These are phyloP conservation scores for Ramaria sp. DNA, from an alignment of 768 basidiomycete species.

Conservation along the genomic window DNA sequence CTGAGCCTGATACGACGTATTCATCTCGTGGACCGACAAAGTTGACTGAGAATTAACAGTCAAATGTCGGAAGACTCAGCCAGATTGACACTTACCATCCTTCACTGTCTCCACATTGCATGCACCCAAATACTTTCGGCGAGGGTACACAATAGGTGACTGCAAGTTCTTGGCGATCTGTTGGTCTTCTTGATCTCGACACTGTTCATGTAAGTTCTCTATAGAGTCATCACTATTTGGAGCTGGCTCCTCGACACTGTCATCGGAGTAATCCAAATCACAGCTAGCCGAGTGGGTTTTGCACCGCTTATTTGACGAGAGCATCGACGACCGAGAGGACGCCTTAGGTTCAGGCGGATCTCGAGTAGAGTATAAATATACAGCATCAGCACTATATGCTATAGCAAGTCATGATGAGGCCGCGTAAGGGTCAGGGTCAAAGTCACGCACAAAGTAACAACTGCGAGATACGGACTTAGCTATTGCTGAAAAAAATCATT, in stretches of 20 bases:
- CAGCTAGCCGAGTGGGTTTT: background rate
- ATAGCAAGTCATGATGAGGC: constrained; percentile 1
- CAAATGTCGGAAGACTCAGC: background rate
- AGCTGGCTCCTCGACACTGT: background rate
- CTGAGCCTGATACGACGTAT: constrained; percentile 72
- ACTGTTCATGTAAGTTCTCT: background rate
- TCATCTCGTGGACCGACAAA: constrained; percentile 74
- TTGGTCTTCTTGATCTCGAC: background rate
- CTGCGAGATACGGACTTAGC: constrained; percentile 28
- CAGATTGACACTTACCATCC: constrained; percentile 50
- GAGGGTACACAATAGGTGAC: constrained; percentile 52
- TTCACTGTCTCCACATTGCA: constrained; percentile 80
- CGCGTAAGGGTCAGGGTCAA: background rate
- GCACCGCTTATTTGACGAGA: background rate
- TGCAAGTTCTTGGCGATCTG: constrained; percentile 8
- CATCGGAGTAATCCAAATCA: background rate
- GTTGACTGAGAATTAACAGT: constrained; percentile 42
- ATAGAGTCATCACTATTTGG: background rate
- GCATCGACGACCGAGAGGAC: constrained; percentile 5
- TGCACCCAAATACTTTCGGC: constrained; percentile 51
- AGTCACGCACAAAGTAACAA: constrained; percentile 46
- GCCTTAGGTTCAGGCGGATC: constrained; percentile 37
- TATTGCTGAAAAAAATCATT: background rate
- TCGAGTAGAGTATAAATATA: constrained; percentile 62
- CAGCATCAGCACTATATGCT: constrained; percentile 68